These are phyloP conservation scores for Fusarium miscanthi DNA, from an alignment of 2,329 filamentous ascomycete genomes.

Conservation along the genomic window DNA sequence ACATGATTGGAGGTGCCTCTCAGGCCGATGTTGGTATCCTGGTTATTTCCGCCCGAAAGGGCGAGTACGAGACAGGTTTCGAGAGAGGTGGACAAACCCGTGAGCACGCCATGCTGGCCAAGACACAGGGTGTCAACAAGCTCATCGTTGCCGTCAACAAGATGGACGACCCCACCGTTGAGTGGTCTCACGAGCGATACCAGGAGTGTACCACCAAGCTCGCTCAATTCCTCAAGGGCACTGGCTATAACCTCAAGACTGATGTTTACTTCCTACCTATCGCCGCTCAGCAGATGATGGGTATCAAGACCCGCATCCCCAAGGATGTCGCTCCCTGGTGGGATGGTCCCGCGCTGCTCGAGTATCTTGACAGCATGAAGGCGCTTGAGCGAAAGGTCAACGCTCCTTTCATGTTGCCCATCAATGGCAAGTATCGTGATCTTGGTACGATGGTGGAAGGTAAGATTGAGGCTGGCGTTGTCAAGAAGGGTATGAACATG, in stretches of 20 bases:
- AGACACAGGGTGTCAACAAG: conserved; percentile 98
- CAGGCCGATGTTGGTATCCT: conserved; percentile 95
- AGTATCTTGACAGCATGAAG: conserved; percentile 95
- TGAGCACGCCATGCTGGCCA: conserved; percentile 97
- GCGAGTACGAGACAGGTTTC: conserved; percentile 98
- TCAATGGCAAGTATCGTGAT: conserved; percentile 95
- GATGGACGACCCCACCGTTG: conserved; percentile 97
- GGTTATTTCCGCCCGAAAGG: conserved; percentile 95
- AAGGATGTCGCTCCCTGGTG: conserved; percentile 84
- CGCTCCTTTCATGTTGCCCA: conserved; percentile 99
- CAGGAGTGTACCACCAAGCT: conserved; percentile 94
- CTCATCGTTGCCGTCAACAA: conserved; percentile 96
- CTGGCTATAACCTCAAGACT: conserved; percentile 93
- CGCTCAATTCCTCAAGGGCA: conserved; percentile 85
- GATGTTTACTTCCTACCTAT: conserved; percentile 97
- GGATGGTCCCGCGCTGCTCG: conserved; percentile 87
- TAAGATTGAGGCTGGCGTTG: conserved; percentile 93
- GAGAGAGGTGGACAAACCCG: conserved; percentile 95
- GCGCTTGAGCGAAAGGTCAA: conserved; percentile 95
- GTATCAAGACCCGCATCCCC: conserved; percentile 89
- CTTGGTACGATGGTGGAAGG: conserved; percentile 98
- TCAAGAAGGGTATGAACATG: conserved; percentile 88
- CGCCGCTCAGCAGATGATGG: conserved; percentile 85
- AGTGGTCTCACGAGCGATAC: conserved; percentile 94
- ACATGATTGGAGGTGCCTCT: conserved; percentile 96